phyloP scores from a whole-genome alignment of 164 flowering plant genomes.

The Piper betle region DNA sequence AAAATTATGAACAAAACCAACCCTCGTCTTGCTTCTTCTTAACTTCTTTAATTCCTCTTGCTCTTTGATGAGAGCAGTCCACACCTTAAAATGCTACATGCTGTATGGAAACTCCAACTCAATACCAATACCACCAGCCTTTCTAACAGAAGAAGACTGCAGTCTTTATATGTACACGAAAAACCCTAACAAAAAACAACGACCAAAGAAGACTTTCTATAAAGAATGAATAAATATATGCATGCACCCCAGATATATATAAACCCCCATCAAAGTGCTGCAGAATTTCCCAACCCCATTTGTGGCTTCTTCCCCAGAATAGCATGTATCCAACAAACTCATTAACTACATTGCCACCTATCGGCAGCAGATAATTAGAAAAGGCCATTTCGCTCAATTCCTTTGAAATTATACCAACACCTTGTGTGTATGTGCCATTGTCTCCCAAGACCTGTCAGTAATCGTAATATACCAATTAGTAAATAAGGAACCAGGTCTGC shows the following conservation, averaged over 20 bases:
- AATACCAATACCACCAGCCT: slow-evolving; percentile 2
- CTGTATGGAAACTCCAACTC: background rate
- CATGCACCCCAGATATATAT: no score
- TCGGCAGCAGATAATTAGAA: background rate
- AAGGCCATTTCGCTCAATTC: background rate
- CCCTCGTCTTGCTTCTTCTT: background rate
- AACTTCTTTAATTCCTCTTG: background rate
- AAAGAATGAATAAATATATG: background rate
- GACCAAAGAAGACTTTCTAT: background rate
- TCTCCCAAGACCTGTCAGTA: background rate
- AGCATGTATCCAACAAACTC: background rate
- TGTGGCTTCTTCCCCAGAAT: slow-evolving; percentile 1
- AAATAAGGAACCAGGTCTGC: background rate
- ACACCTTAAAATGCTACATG: background rate
- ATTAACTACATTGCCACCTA: slow-evolving; percentile 2
- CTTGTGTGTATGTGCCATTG: background rate
- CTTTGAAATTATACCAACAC: background rate
- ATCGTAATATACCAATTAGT: background rate
- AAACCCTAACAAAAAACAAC: slow-evolving; percentile 2
- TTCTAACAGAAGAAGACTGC: background rate
- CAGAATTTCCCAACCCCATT: background rate
- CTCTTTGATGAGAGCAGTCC: slow-evolving; percentile 1
- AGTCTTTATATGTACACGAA: background rate
- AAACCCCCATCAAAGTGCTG: background rate
- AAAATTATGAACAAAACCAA: background rate